These are phyloP conservation scores for Epichloe uncinata DNA, from an alignment of 2,329 filamentous ascomycete genomes.

Conservation along the genomic window DNA sequence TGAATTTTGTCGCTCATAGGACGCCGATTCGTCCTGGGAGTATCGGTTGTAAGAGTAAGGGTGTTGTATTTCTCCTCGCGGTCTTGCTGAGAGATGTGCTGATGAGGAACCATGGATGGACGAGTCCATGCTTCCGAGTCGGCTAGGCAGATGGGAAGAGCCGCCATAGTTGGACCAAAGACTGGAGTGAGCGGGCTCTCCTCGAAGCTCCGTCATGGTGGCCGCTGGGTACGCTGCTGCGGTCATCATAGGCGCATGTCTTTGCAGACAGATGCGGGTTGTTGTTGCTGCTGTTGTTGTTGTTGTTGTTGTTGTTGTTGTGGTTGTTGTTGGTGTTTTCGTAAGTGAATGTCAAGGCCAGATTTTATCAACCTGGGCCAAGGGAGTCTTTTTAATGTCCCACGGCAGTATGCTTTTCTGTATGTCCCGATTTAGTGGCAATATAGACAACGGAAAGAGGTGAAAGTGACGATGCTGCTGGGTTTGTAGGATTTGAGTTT, in stretches of 20 bases:
- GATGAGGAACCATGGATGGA: slow-evolving; percentile 32
- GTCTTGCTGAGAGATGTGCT: slow-evolving; percentile 27
- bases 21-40: slow-evolving; percentile 38
- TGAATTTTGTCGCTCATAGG: slow-evolving; percentile 39
- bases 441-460: background rate
- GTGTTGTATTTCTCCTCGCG: slow-evolving; percentile 36
- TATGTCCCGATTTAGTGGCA: background rate
- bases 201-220: slow-evolving; percentile 51
- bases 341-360: background rate
- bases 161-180: slow-evolving; percentile 46
- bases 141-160: slow-evolving; percentile 38
- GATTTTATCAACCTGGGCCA: background rate
- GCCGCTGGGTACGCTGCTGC: slow-evolving; percentile 42
- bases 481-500: background rate
- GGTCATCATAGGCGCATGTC: slow-evolving; percentile 46
- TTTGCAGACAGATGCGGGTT: slow-evolving; percentile 7
- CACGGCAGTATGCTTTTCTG: background rate
- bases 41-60: slow-evolving; percentile 41
- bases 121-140: slow-evolving; percentile 39
- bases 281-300: background rate
- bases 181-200: slow-evolving; percentile 42
- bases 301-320: background rate
- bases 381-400: background rate
- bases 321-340: background rate
- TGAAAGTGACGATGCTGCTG: background rate